Evolutionary conservation across 169 alveolate species (phyloP).

Genomic region (Plasmodium gonderi): DNA sequence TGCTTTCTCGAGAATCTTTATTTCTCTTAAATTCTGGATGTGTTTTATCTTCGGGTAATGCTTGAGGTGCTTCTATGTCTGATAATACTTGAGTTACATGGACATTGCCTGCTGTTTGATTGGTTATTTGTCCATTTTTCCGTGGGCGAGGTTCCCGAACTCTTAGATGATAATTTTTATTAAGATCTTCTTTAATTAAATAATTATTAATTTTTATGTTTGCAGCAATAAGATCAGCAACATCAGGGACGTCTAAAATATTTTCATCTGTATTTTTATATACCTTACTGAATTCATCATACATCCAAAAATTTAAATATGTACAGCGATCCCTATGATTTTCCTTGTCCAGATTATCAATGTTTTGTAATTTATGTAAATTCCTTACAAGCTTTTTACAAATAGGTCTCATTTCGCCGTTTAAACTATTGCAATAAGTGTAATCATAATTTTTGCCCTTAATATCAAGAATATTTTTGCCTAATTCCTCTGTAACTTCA

Average conservation of each 20-base stretch:
- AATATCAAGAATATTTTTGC: neutral
- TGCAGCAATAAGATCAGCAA: neutral
- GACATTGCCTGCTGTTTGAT: neutral
- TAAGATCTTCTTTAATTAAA: neutral
- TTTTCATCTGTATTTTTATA: neutral
- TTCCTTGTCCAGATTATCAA: neutral
- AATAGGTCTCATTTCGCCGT: neutral
- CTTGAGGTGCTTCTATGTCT: too few relatives aligned
- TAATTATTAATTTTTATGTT: neutral
- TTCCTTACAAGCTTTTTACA: neutral
- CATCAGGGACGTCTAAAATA: neutral
- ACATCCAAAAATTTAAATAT: neutral
- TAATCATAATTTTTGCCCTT: neutral
- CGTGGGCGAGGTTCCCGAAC: too few relatives aligned
- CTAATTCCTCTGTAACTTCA: neutral
- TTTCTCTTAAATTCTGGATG: too few relatives aligned
- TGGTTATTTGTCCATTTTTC: neutral
- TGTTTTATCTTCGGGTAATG: too few relatives aligned
- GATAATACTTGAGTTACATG: too few relatives aligned
- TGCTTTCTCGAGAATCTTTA: too few relatives aligned
- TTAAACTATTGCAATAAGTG: neutral
- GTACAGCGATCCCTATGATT: neutral
- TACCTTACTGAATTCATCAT: neutral
- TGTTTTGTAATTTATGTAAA: neutral
- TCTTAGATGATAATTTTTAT: too few relatives aligned